phyloP scores from a whole-genome alignment of 306 rosid species.

The Carpinus fangiana region DNA sequence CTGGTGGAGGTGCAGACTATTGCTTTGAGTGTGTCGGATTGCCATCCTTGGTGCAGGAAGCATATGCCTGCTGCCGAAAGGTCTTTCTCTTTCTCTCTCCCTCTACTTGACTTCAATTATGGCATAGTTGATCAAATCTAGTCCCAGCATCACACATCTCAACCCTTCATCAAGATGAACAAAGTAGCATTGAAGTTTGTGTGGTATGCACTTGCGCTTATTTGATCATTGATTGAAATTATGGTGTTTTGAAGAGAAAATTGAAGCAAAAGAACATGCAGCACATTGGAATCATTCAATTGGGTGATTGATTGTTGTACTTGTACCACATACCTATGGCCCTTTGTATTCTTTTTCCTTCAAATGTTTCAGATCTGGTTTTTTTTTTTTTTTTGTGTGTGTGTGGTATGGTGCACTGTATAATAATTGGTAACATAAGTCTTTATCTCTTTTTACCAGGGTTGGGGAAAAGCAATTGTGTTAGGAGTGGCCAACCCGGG shows the following conservation, averaged over 20 bases:
- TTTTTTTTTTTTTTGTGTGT: neutral
- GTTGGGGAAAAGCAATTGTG: slow-evolving; percentile 89
- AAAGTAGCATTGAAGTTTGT: neutral
- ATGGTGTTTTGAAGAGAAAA: neutral
- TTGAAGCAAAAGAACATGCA: neutral
- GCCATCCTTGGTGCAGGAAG: slow-evolving; percentile 73
- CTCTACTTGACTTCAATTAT: neutral
- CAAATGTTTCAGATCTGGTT: neutral
- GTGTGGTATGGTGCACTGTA: neutral
- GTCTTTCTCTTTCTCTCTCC: slow-evolving; percentile 36
- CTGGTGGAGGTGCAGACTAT: slow-evolving; percentile 77
- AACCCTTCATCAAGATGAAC: neutral
- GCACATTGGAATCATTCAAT: neutral
- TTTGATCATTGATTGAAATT: no score
- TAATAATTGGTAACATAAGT: neutral
- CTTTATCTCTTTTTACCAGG: slow-evolving; percentile 39
- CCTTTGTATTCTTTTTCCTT: neutral
- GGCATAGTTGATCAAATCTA: neutral
- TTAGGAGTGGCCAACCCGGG: slow-evolving; percentile 76
- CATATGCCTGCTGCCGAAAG: slow-evolving; percentile 77
- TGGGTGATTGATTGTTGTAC: neutral
- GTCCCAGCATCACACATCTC: neutral
- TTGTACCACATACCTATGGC: neutral
- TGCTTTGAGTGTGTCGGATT: slow-evolving; percentile 87
- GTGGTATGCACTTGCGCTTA: neutral